phyloP scores from a whole-genome alignment of 1,139 yeast genomes.

The Geotrichum citri-aurantii region DNA sequence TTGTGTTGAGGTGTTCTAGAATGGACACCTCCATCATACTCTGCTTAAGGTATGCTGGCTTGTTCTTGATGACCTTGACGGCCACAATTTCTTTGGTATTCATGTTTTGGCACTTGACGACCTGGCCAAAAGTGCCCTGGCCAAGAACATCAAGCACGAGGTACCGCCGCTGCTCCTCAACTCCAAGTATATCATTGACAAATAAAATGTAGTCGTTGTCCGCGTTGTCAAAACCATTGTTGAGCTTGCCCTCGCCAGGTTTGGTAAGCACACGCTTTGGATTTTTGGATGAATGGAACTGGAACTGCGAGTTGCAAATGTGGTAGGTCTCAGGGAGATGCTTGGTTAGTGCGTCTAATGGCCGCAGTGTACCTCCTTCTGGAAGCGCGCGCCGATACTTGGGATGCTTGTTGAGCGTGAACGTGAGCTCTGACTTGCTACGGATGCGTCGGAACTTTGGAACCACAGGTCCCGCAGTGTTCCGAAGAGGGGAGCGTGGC shows the following conservation, averaged over 20 bases:
- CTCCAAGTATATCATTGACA: conserved; percentile 87
- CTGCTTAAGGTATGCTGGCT: conserved; percentile 85
- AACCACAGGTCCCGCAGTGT: conserved; percentile 23
- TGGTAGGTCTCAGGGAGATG: conserved; percentile 73
- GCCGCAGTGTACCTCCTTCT: conserved; percentile 63
- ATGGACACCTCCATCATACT: conserved; percentile 84
- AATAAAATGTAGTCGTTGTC: conserved; percentile 85
- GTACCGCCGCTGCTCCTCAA: conserved; percentile 75
- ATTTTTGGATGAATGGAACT: conserved; percentile 74
- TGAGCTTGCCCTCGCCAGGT: conserved; percentile 75
- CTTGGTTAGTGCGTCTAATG: conserved; percentile 71
- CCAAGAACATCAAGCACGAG: conserved; percentile 86
- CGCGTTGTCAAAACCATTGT: conserved; percentile 81
- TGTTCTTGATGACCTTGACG: conserved; percentile 87
- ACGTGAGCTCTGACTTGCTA: conserved; percentile 52
- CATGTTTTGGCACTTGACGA: conserved; percentile 91
- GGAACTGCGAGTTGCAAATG: conserved; percentile 83
- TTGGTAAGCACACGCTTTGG: conserved; percentile 90
- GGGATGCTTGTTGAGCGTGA: conserved; percentile 58
- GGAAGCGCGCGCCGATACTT: conserved; percentile 76
- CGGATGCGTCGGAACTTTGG: conserved; percentile 44
- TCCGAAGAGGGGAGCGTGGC: neutral
- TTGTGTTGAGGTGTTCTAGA: conserved; percentile 69
- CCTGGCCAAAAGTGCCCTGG: conserved; percentile 97
- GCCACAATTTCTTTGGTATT: conserved; percentile 85